Evolutionary conservation across 2,329 filamentous ascomycete species (phyloP).

Genomic region (Acrocalymma vagum): DNA sequence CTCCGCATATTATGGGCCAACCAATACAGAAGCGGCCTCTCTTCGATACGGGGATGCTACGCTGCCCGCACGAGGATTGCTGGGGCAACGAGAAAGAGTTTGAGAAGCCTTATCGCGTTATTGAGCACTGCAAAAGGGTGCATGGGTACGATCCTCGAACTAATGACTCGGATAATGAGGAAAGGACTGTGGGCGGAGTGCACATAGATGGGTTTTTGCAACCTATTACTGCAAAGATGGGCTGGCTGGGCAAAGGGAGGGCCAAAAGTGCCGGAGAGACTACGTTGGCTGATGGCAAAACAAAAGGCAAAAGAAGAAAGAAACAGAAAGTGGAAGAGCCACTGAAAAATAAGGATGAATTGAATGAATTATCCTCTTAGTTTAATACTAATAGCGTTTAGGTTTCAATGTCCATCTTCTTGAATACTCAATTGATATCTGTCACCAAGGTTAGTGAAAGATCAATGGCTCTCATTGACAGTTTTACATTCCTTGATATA

Average conservation of each 20-base stretch:
- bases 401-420: no score
- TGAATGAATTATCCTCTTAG: no score
- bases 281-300: constrained; percentile 2
- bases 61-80: constrained; percentile 45
- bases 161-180: constrained; percentile 56
- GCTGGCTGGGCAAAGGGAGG: constrained; percentile 35
- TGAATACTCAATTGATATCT: no score
- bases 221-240: constrained; percentile 54
- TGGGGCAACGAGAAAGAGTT: constrained; percentile 34
- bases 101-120: constrained; percentile 34
- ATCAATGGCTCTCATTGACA: no score
- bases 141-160: constrained; percentile 54
- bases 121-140: constrained; percentile 55
- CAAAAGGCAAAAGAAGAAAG: constrained; percentile 15
- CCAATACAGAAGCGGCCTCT: constrained; percentile 28
- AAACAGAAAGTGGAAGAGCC: constrained; percentile 18
- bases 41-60: constrained; percentile 34
- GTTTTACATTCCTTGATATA: no score
- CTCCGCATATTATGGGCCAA: constrained; percentile 1
- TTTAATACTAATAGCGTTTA: no score
- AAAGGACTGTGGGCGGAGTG: constrained; percentile 65
- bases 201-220: constrained; percentile 74
- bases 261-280: constrained; percentile 23
- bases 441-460: no score
- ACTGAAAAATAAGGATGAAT: no score